Base-by-base conservation (phyloP, 208 protist genomes). In the Leishmania amazonensis region DNA sequence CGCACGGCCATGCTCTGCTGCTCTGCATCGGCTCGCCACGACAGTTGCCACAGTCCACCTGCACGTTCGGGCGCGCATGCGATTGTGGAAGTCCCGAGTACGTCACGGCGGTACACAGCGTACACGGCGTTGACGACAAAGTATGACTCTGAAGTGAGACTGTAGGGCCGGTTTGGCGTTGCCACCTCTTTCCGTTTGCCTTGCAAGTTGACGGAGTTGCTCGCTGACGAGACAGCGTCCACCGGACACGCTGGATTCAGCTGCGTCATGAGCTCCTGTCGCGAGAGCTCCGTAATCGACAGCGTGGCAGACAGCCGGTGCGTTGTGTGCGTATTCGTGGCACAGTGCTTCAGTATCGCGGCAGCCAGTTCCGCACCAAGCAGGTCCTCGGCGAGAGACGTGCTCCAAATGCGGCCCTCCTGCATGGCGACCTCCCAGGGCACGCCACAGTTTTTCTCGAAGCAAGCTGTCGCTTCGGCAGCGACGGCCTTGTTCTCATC, bases 341-440 rank as follows among this genome's bases (percentile, higher is more conserved):
- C 64, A 60, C 83, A 83, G 65, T 67, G 21, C 57, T 89, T 67
- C 2, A 94, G 90, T 83, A 97, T 76, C 28, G 89, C 62, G n/a
- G 92, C 78, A 9, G 87, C 96, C 72, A 96, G 91, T 3, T 91
- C 70, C 11, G 86, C 85, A 9, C 90, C 88, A 40, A 94, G 93
- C 17, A 94, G 42, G 86, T 92, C 17, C 91, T 93, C 42, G 91
- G 92, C 91, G 42, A 89, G 87, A 3, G 88, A 78, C 31, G 93
- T 93, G 84, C 94, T 97, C 87, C 88, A 96, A 38, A 96, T 89
- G 28, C 85, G 79, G 3, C 90, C 90, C 31, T 85, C 83, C 65
- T 78, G 79, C 58, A 96, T 64, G 3, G 88, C 90, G 28, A 83
- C 80, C 15, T 75, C 85, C 95, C 94, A 97, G 9, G 81, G 45